Evolutionary conservation across 2,329 filamentous ascomycete species (phyloP).

Genomic region (Aspergillus glaucus): DNA sequence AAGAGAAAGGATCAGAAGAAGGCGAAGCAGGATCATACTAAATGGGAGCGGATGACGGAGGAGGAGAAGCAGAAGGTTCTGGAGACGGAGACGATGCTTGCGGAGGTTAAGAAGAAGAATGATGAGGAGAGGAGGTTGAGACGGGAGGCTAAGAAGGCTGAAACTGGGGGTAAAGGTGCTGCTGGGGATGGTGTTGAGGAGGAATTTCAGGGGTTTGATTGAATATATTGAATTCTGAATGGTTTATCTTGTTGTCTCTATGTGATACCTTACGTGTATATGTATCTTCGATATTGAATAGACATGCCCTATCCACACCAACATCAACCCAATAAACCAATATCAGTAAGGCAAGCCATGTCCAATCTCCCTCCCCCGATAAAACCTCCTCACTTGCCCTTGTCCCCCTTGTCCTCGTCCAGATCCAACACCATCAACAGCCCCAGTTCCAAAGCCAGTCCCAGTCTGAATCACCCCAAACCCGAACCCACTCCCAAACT

Average conservation of each 20-base stretch:
- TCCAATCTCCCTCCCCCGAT: too few species aligned
- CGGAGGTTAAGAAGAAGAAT: constrained; percentile 57
- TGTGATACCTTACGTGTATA: background rate
- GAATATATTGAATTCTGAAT: constrained; percentile 3
- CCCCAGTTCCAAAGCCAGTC: background rate
- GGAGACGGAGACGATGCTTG: constrained; percentile 60
- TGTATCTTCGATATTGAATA: background rate
- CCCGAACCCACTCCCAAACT: background rate
- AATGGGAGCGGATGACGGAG: constrained; percentile 60
- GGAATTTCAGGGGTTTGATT: constrained; percentile 56
- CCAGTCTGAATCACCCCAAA: too few species aligned
- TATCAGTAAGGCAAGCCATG: background rate
- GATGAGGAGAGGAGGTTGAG: constrained; percentile 19
- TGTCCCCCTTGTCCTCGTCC: too few species aligned
- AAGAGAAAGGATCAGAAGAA: constrained; percentile 59
- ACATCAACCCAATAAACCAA: background rate
- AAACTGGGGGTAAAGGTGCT: background rate
- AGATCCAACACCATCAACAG: too few species aligned
- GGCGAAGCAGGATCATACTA: constrained; percentile 58
- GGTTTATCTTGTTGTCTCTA: too few species aligned
- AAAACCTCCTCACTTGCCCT: too few species aligned
- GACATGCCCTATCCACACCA: background rate
- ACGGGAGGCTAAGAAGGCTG: constrained; percentile 11
- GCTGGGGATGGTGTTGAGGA: constrained; percentile 17
- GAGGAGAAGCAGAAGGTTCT: constrained; percentile 58